phyloP scores from a whole-genome alignment of 352 stramenopile genomes.

The Hyaloperonospora brassicae region DNA sequence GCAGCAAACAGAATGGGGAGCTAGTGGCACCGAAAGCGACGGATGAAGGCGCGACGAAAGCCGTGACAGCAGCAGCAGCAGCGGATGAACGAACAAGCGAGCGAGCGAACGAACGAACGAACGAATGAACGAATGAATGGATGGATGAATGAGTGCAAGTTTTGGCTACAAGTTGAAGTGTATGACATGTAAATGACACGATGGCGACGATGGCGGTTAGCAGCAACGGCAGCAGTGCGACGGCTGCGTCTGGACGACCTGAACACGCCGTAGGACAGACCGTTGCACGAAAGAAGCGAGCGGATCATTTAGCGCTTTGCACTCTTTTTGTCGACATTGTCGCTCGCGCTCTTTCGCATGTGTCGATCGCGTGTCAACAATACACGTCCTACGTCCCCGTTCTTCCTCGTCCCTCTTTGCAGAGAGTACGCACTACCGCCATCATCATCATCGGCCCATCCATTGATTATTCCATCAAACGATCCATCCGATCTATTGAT shows the following conservation, averaged over 20 bases:
- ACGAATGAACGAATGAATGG: slow-evolving; percentile 14
- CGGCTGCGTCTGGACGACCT: not conserved
- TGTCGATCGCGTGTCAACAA: too few relatives aligned
- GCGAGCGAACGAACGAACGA: not conserved
- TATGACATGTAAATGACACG: slow-evolving; percentile 12
- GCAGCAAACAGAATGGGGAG: slow-evolving; percentile 11
- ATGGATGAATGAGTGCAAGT: slow-evolving; percentile 18
- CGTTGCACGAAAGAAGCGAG: too few relatives aligned
- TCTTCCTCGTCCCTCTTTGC: slow-evolving; percentile 6
- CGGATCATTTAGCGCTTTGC: too few relatives aligned
- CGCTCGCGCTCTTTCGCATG: too few relatives aligned
- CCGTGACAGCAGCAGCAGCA: too few relatives aligned
- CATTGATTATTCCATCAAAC: too few relatives aligned
- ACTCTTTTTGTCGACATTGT: too few relatives aligned
- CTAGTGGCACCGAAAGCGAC: slow-evolving; percentile 19
- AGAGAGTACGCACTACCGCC: slow-evolving; percentile 8
- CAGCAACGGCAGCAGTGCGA: not conserved
- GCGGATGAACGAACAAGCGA: not conserved
- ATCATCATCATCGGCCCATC: too few relatives aligned
- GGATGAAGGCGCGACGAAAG: slow-evolving; percentile 29
- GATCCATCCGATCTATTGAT: too few relatives aligned
- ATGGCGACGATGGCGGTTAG: not conserved
- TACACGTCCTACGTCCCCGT: too few relatives aligned
- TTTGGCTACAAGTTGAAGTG: slow-evolving; percentile 34
- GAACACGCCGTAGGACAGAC: too few relatives aligned